phyloP scores from a whole-genome alignment of 495 filamentous ascomycete species.

The Neurospora sp. region DNA sequence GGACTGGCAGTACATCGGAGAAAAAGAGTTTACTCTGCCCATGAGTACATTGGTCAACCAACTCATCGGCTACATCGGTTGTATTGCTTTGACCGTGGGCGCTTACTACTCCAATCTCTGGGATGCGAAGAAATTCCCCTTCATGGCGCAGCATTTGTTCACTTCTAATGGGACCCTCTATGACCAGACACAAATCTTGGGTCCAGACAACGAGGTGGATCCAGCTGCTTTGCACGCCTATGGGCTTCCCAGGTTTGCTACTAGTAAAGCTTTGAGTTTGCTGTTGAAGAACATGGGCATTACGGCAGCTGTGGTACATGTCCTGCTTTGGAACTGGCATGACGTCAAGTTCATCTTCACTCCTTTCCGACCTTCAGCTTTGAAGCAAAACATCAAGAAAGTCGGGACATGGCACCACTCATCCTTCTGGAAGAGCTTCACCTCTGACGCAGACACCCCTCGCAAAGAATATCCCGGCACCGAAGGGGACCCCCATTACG shows the following conservation, averaged over 20 bases:
- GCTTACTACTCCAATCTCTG: conserved; percentile 38
- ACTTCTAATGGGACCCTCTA: conserved; percentile 45
- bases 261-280: conserved; percentile 27
- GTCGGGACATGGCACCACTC: not conserved
- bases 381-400: conserved; percentile 8
- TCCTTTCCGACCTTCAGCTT: conserved; percentile 12
- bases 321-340: conserved; percentile 26
- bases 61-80: conserved; percentile 30
- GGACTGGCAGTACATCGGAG: conserved; percentile 45
- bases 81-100: conserved; percentile 29
- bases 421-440: conserved; percentile 3
- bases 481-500: conserved; percentile 37
- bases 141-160: conserved; percentile 37
- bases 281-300: conserved; percentile 30
- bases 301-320: conserved; percentile 32
- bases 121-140: conserved; percentile 35
- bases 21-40: conserved; percentile 22
- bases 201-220: conserved; percentile 26
- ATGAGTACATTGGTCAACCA: conserved; percentile 27
- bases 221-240: conserved; percentile 15
- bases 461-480: conserved; percentile 2
- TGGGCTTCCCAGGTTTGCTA: conserved; percentile 32
- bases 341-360: conserved; percentile 13
- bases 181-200: conserved; percentile 29
- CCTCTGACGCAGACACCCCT: not conserved